Conservation (phyloP, 108 stramenopile species). For the Stephanodiscus triporus region DNA sequence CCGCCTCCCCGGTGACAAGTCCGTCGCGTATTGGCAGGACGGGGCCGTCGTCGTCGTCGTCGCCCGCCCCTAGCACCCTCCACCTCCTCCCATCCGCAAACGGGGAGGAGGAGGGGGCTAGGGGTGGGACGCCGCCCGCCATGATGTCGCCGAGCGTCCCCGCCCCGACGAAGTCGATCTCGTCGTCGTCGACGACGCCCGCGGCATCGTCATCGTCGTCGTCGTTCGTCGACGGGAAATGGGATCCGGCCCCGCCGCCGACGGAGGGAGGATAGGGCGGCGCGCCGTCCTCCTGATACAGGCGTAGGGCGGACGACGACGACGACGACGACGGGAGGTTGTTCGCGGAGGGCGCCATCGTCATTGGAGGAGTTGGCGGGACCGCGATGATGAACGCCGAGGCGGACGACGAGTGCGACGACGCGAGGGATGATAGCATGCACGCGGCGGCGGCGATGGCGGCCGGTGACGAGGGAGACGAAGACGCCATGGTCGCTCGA, state of each 20-base stretch:
- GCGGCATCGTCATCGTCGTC: not conserved
- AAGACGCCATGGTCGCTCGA: not conserved
- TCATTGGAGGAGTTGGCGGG: not conserved
- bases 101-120: not conserved
- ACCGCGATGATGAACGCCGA: not conserved
- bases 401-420: not conserved
- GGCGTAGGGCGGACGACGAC: not conserved
- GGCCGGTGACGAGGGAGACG: not conserved
- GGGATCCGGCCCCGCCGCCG: not conserved
- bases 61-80: too few relatives aligned
- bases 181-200: not conserved
- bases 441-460: not conserved
- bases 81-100: too few relatives aligned
- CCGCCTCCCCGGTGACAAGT: slow-evolving; percentile 53
- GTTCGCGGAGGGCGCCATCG: not conserved
- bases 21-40: slow-evolving; percentile 36
- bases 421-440: not conserved
- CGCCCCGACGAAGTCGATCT: slow-evolving; percentile 39
- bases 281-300: not conserved
- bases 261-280: not conserved
- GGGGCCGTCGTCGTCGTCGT: slow-evolving; percentile 10
- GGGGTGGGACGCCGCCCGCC: slow-evolving; percentile 31
- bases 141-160: slow-evolving; percentile 85
- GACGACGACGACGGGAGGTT: too few relatives aligned
- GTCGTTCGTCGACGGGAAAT: not conserved